A percentile compares a stretch with the other conserved stretches of the same genome.
Evolutionary conservation across 2,329 filamentous ascomycete genomes (phyloP).

Genomic region (Rhynchosporium graminicola): DNA sequence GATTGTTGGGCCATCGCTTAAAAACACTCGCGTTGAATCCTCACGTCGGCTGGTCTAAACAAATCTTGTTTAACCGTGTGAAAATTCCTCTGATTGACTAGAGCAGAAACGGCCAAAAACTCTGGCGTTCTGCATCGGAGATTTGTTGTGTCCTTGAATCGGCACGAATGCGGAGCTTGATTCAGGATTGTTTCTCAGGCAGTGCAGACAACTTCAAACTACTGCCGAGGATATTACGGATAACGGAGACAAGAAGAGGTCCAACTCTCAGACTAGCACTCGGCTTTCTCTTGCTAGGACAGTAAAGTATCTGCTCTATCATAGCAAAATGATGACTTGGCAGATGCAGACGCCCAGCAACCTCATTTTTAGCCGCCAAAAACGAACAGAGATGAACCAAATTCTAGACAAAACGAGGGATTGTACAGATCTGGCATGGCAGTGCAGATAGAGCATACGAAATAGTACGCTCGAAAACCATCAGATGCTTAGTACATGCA

Average conservation of each 20-base stretch:
- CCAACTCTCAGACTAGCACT: neutral
- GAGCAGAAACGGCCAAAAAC: neutral
- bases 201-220: neutral
- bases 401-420: neutral
- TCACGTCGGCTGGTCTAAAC: too few relatives aligned
- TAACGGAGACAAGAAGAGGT: neutral
- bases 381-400: neutral
- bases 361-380: neutral
- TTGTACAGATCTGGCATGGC: neutral
- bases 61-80: neutral
- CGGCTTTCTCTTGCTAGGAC: neutral
- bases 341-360: neutral
- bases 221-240: neutral
- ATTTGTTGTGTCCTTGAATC: neutral
- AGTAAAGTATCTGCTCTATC: neutral
- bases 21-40: too few relatives aligned
- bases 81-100: neutral
- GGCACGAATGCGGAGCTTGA: neutral
- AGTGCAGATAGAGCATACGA: slow-evolving; percentile 4
- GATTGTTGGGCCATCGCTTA: too few relatives aligned
- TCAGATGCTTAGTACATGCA: neutral
- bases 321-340: neutral
- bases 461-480: neutral
- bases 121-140: neutral
- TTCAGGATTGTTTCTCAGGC: neutral